Evolutionary conservation across 129 eudicot genomes (phyloP).

Genomic region (Ambrosia artemisiifolia): DNA sequence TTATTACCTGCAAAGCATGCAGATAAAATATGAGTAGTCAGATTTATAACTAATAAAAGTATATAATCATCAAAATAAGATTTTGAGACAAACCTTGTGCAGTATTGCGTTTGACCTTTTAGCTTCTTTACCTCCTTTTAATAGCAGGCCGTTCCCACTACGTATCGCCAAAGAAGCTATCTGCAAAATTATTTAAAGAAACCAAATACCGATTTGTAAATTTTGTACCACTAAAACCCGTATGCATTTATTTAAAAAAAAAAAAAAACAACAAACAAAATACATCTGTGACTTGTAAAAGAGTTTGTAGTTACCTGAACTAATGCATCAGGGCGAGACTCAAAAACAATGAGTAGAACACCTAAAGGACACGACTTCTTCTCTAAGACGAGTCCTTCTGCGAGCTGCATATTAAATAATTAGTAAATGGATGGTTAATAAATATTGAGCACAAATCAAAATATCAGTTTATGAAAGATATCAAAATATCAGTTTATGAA

Average conservation of each 20-base stretch:
- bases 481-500: conserved; percentile 1
- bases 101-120: conserved; percentile 71
- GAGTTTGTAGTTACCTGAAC: conserved; percentile 59
- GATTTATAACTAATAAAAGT: not conserved
- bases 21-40: not conserved
- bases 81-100: conserved; percentile 62
- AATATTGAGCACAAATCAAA: not conserved
- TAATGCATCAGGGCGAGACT: conserved; percentile 96
- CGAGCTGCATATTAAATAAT: conserved; percentile 47
- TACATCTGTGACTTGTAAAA: not conserved
- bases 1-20: conserved; percentile 50
- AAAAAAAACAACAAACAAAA: conserved; percentile 10
- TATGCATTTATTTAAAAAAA: not conserved
- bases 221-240: not conserved
- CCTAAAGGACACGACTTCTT: conserved; percentile 83
- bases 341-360: conserved; percentile 77
- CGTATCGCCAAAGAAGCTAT: conserved; percentile 96
- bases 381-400: conserved; percentile 79
- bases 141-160: conserved; percentile 83
- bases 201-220: not conserved
- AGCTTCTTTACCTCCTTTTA: conserved; percentile 98
- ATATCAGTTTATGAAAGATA: conserved; percentile 13
- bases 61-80: not conserved
- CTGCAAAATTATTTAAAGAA: conserved; percentile 35
- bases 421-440: not conserved